A percentile compares a stretch with the other conserved stretches of the same genome.
phyloP scores from a whole-genome alignment of 2,329 filamentous ascomycete genomes.

The Pseudogymnoascus sp. region DNA sequence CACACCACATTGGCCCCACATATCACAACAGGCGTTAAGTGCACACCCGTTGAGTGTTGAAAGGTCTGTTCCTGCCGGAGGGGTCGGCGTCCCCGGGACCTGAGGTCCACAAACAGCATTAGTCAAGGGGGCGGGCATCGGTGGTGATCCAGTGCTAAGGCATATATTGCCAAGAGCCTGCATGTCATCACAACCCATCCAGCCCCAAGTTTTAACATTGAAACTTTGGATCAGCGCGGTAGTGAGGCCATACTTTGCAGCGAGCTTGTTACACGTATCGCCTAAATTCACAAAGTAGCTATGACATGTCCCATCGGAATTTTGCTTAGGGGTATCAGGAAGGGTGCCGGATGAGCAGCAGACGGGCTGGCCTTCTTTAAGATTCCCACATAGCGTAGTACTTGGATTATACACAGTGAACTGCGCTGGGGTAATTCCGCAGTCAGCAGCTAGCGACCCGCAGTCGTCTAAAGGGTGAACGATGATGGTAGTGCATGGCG shows the following conservation, averaged over 20 bases:
- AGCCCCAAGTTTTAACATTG: conserved; percentile 38
- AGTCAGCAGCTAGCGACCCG: conserved; percentile 29
- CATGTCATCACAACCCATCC: conserved; percentile 32
- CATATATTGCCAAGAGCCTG: conserved; percentile 29
- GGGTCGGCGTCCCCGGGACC: conserved; percentile 31
- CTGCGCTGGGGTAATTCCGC: conserved; percentile 31
- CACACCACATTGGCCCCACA: conserved; percentile 31
- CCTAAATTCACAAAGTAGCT: conserved; percentile 25
- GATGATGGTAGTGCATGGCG: conserved; percentile 25
- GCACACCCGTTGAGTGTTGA: conserved; percentile 9
- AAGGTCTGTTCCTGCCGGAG: conserved; percentile 22
- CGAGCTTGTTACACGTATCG: conserved; percentile 31
- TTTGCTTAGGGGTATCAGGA: conserved; percentile 27
- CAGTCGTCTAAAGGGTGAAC: conserved; percentile 33
- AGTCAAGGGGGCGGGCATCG: conserved; percentile 32
- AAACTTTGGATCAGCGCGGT: conserved; percentile 28
- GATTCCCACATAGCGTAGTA: conserved; percentile 21
- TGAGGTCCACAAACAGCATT: conserved; percentile 40
- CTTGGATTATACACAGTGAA: conserved; percentile 33
- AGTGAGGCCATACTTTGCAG: conserved; percentile 25
- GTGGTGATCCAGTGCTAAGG: conserved; percentile 32
- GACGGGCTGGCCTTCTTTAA: conserved; percentile 20
- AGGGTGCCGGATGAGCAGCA: conserved; percentile 28
- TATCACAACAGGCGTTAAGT: neutral
- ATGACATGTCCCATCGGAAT: conserved; percentile 31